Base-by-base conservation (phyloP, 106 monocot genomes). In the Chionographis japonica region DNA sequence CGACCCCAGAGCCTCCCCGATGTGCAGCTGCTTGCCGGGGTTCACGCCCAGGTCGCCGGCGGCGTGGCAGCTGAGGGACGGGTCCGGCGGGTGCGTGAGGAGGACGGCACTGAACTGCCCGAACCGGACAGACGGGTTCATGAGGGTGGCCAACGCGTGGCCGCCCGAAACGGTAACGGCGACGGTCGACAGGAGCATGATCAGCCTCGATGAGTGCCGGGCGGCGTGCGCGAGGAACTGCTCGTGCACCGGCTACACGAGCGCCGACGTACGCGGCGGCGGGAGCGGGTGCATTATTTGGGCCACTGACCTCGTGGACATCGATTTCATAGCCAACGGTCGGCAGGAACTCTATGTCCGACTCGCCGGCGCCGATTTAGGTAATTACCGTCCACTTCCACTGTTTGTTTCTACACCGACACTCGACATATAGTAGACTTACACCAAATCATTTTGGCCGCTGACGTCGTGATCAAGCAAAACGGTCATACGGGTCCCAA, bases 21-120 rank as follows among this genome's bases (percentile, higher is more conserved):
- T 76, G 3, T 90, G 86, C 67, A 50, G 60, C 17, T 90, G 90
- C 52, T 49, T 76, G 67, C 66, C n/a, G 3, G 86, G 84, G 9
- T 86, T 81, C 66, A 10, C 18, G 15, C 83, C 77, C 7, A 83
- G 74, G 68, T 66, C 68, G 19, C 71, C 61, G 3, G 50, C 2
- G 2, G 55, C 67, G 2, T 90, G 90, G 86, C 58, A 2, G 12
- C 40, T 75, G 37, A 66, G 75, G 42, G 72, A 75, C 8, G 55
- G 3, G 3, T 38, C 62, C 0, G 65, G 13, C 39, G 90, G 86
- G 36, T 90, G 90, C 58, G 60, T 65, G 50, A 54, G 81, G 52
- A 67, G 61, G 49, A 80, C 77, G 18, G 8, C n/a, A 36, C 38
- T 86, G 67, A 75, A 73, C 60, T 85, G 85, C 63, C 27, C 4